Conservation (phyloP, 164 flowering plant genomes). For the Dillenia turbinata region DNA sequence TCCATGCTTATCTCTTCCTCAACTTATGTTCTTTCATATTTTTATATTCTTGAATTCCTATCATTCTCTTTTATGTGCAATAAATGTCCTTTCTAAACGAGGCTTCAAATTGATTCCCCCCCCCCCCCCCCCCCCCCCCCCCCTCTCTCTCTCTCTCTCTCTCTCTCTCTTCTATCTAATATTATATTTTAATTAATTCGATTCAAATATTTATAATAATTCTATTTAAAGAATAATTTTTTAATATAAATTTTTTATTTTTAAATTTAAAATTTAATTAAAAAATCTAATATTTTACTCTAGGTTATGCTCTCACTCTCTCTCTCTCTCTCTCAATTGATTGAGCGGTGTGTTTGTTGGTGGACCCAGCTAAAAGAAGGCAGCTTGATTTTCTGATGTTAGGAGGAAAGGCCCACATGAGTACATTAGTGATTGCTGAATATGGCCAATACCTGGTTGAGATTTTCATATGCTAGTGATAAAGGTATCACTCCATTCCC, state of each 20-base stretch:
- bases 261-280: too few species aligned
- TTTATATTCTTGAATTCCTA: not conserved
- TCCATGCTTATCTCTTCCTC: constrained; percentile 42
- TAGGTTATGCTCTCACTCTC: too few species aligned
- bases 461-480: too few species aligned
- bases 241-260: too few species aligned
- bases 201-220: too few species aligned
- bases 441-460: not conserved
- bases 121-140: too few species aligned
- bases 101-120: constrained; percentile 16
- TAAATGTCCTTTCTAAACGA: constrained; percentile 21
- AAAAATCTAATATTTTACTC: too few species aligned
- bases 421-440: constrained; percentile 23
- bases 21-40: constrained; percentile 1
- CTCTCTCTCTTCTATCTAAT: too few species aligned
- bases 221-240: too few species aligned
- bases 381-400: constrained; percentile 29
- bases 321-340: constrained; percentile 18
- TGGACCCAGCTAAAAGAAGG: constrained; percentile 26
- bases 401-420: constrained; percentile 27
- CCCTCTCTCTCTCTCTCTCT: constrained; percentile 7
- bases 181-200: too few species aligned
- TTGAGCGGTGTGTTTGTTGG: constrained; percentile 25
- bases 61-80: constrained; percentile 15
- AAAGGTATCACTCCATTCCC: too few species aligned